Percentiles rank a stretch among this genome's conserved stretches.
Evolutionary conservation across 129 eudicot species (phyloP).

Genomic region (Pulicaria dysenterica): DNA sequence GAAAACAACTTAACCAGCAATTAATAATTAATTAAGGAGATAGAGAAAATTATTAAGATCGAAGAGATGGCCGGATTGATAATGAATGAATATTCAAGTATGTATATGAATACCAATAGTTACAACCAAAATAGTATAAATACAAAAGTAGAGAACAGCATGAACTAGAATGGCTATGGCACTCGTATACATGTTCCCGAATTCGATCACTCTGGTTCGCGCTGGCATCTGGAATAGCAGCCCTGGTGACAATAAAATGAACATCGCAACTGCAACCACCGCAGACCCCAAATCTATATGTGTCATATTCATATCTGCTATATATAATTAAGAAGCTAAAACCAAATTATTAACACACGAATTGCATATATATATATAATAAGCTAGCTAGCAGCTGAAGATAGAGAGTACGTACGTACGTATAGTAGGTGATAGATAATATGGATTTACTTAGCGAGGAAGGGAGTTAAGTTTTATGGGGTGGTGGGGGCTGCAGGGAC

Average conservation of each 20-base stretch:
- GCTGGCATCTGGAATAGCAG: conserved; percentile 88
- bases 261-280: conserved; percentile 88
- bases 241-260: conserved; percentile 83
- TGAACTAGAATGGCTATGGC: conserved; percentile 81
- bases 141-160: conserved; percentile 71
- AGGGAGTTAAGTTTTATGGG: conserved; percentile 33
- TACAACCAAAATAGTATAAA: conserved; percentile 74
- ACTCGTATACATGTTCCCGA: conserved; percentile 93
- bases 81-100: conserved; percentile 22
- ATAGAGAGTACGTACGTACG: neutral
- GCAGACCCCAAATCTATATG: conserved; percentile 86
- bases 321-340: too few species aligned
- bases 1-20: too few species aligned
- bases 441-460: conserved; percentile 36
- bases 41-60: too few species aligned
- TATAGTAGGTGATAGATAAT: conserved; percentile 3
- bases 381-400: neutral
- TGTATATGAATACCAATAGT: conserved; percentile 87
- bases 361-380: too few species aligned
- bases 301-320: conserved; percentile 17
- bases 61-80: too few species aligned
- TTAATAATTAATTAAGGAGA: too few species aligned
- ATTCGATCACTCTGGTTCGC: conserved; percentile 76
- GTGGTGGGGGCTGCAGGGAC: conserved; percentile 35
- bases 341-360: too few species aligned